Evolutionary conservation across 1,284 basidiomycete species (phyloP).

Genomic region (Ceratobasidium sp.): DNA sequence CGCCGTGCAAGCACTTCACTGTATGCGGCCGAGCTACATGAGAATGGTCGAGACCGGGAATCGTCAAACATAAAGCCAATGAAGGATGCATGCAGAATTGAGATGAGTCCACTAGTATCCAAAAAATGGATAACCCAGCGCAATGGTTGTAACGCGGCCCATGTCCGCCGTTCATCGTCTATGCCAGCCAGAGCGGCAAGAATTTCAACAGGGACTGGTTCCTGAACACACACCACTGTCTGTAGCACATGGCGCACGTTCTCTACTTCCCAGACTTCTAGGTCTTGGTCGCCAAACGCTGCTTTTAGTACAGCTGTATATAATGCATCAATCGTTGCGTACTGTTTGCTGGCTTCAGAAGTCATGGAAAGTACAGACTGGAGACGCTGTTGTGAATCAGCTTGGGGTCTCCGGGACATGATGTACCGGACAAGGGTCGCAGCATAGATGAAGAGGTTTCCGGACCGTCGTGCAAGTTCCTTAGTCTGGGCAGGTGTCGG

Average conservation of each 20-base stretch:
- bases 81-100: background rate
- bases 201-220: background rate
- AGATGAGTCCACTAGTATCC: background rate
- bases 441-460: slow-evolving; percentile 5
- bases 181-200: background rate
- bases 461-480: background rate
- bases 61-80: background rate
- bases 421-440: slow-evolving; percentile 11
- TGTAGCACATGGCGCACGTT: background rate
- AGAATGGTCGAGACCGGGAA: background rate
- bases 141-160: background rate
- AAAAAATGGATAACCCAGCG: background rate
- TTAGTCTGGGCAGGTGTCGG: too few relatives aligned
- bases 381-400: background rate
- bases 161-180: background rate
- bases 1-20: background rate
- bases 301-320: background rate
- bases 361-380: background rate
- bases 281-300: background rate
- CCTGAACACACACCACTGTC: slow-evolving; percentile 4
- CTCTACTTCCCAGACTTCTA: background rate
- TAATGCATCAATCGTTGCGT: background rate
- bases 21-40: background rate
- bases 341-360: background rate
- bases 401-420: background rate